Percentiles rank a stretch among this genome's conserved stretches.
phyloP scores from a whole-genome alignment of 805 yeast species.

The Zygosaccharomyces gambellarensis region DNA sequence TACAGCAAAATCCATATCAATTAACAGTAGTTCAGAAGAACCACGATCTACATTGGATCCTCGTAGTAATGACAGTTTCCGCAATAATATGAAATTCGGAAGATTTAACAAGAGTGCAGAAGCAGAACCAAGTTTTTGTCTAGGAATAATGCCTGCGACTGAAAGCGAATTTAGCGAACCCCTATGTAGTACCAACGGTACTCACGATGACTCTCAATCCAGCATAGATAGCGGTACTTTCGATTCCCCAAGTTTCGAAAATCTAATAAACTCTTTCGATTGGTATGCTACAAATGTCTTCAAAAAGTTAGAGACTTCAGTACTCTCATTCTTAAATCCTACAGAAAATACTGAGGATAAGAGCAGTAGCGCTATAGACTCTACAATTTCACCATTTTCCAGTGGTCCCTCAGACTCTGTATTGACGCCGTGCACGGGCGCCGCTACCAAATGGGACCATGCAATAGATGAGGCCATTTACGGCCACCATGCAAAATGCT shows the following conservation, averaged over 20 bases:
- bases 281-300: conserved; percentile 7
- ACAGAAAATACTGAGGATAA: background rate
- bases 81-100: background rate
- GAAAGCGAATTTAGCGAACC: background rate
- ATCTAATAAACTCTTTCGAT: background rate
- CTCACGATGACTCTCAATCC: background rate
- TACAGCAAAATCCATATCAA: background rate
- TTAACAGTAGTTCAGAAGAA: background rate
- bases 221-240: background rate
- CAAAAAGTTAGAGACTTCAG: conserved; percentile 9
- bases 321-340: conserved; percentile 8
- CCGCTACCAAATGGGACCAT: background rate
- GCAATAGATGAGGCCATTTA: conserved; percentile 8
- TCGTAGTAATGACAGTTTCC: conserved; percentile 1
- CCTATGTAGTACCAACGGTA: background rate
- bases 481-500: conserved; percentile 14
- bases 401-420: background rate
- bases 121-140: background rate
- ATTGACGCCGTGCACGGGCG: conserved; percentile 2
- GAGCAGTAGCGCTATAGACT: background rate
- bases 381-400: background rate
- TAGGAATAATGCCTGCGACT: background rate
- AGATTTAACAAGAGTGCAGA: background rate
- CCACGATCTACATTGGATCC: conserved; percentile 4
- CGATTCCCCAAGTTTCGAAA: background rate